A percentile compares a stretch with the other conserved stretches of the same genome.
Conservation (phyloP, 2,329 filamentous ascomycete species). For the Fusarium brevicatenulatum region DNA sequence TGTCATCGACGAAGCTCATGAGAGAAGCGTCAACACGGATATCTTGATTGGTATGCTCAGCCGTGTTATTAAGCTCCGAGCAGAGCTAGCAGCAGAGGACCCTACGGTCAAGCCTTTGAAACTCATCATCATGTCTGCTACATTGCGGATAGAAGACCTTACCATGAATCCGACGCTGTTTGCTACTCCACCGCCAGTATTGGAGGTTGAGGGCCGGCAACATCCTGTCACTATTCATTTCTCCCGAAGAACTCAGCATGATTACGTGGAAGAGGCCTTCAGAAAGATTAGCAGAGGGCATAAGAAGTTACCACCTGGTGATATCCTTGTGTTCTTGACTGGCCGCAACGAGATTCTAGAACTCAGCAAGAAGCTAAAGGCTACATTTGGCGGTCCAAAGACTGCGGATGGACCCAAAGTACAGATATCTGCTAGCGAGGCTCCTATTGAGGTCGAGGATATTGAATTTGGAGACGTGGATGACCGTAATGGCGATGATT, state of each 20-base stretch:
- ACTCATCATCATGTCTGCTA: constrained; percentile 98
- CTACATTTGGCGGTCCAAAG: constrained; percentile 69
- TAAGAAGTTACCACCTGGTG: constrained; percentile 87
- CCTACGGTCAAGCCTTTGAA: constrained; percentile 81
- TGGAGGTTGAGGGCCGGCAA: constrained; percentile 92
- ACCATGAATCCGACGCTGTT: constrained; percentile 87
- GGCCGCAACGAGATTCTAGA: constrained; percentile 91
- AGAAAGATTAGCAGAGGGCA: constrained; percentile 89
- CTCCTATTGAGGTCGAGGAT: constrained; percentile 85
- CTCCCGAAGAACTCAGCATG: constrained; percentile 79
- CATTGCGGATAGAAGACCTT: constrained; percentile 88
- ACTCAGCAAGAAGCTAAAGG: constrained; percentile 81
- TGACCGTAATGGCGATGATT: constrained; percentile 69
- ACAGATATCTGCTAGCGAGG: constrained; percentile 79
- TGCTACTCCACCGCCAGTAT: constrained; percentile 78
- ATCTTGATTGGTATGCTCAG: constrained; percentile 98
- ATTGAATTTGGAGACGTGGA: constrained; percentile 80
- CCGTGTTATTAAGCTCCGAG: constrained; percentile 85
- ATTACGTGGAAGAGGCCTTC: constrained; percentile 92
- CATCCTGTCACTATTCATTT: constrained; percentile 93
- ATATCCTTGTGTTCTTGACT: constrained; percentile 93
- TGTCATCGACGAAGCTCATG: constrained; percentile 96
- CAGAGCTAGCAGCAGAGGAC: constrained; percentile 78
- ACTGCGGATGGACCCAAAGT: constrained; percentile 72
- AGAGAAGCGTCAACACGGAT: constrained; percentile 96